Evolutionary conservation across 306 rosid genomes (phyloP).

Genomic region (Glycyrrhiza uralensis): DNA sequence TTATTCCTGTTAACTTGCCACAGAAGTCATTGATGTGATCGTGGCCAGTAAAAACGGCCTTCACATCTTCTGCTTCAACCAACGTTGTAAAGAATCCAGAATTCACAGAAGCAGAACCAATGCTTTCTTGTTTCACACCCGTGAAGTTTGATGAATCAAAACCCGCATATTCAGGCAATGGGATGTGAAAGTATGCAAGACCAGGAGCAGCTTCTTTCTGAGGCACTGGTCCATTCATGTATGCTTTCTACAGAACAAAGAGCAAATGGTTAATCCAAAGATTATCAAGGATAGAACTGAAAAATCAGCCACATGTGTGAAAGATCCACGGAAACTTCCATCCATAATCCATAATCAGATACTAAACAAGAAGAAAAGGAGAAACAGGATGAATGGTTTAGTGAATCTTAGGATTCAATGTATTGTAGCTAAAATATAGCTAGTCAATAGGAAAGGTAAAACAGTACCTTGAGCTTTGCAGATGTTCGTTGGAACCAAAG

Average conservation of each 20-base stretch:
- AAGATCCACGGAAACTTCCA: background rate
- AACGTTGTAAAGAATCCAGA: slow-evolving; percentile 79
- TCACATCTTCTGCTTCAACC: slow-evolving; percentile 74
- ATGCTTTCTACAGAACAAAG: slow-evolving; percentile 50
- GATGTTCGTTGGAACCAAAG: slow-evolving; percentile 72
- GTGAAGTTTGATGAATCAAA: slow-evolving; percentile 68
- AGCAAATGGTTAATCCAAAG: background rate
- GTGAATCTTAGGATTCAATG: background rate
- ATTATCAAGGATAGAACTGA: background rate
- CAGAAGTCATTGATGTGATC: slow-evolving; percentile 86
- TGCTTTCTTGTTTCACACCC: slow-evolving; percentile 62
- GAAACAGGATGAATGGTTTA: background rate
- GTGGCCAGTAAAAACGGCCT: slow-evolving; percentile 75
- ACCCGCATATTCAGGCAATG: slow-evolving; percentile 62
- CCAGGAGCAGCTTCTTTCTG: slow-evolving; percentile 74
- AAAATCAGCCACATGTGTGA: background rate
- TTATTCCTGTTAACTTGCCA: slow-evolving; percentile 57
- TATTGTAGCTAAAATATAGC: background rate
- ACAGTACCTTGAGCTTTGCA: slow-evolving; percentile 53
- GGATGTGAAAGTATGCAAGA: slow-evolving; percentile 75
- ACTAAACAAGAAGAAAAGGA: background rate
- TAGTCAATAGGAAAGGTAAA: background rate
- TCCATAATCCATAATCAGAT: background rate
- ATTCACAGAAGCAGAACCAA: slow-evolving; percentile 71
- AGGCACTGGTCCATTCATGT: slow-evolving; percentile 45